Evolutionary conservation across 106 monocot species (phyloP).

Genomic region (Alisma plantagoaquatica): DNA sequence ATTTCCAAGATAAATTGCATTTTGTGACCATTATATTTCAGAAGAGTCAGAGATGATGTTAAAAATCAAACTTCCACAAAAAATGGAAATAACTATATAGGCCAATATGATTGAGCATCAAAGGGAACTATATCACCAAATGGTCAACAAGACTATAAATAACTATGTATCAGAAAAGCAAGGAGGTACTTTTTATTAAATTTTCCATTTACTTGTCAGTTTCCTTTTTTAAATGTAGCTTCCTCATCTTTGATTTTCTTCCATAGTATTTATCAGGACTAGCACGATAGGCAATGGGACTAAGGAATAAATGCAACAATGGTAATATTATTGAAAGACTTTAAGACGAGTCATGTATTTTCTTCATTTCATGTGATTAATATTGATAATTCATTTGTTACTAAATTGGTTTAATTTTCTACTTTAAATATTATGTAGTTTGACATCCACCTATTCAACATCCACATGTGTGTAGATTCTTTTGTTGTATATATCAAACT

Average conservation of each 20-base stretch:
- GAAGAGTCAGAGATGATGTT: conserved; percentile 93
- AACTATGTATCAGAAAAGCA: conserved; percentile 38
- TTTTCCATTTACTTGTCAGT: too few relatives aligned
- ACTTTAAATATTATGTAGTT: too few relatives aligned
- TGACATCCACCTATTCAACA: too few relatives aligned
- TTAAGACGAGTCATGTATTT: too few relatives aligned
- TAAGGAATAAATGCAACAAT: conserved; percentile 88
- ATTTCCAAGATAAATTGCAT: conserved; percentile 88
- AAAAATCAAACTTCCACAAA: conserved; percentile 81
- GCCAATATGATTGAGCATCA: conserved; percentile 87
- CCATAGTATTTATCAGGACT: conserved; percentile 32
- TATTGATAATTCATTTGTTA: too few relatives aligned
- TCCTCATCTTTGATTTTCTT: conserved; percentile 1
- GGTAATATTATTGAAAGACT: conserved; percentile 80
- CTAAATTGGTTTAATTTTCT: too few relatives aligned
- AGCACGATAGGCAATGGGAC: conserved; percentile 67
- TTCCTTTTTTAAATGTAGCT: not conserved
- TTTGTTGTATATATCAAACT: too few relatives aligned
- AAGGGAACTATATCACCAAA: conserved; percentile 65
- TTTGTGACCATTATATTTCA: conserved; percentile 82
- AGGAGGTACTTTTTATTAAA: not conserved
- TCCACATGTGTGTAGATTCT: too few relatives aligned
- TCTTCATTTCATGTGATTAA: too few relatives aligned
- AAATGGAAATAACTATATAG: conserved; percentile 97
- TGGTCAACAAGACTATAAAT: conserved; percentile 64